Conservation (phyloP, 2,329 filamentous ascomycete species). For the Penicillium sp. region DNA sequence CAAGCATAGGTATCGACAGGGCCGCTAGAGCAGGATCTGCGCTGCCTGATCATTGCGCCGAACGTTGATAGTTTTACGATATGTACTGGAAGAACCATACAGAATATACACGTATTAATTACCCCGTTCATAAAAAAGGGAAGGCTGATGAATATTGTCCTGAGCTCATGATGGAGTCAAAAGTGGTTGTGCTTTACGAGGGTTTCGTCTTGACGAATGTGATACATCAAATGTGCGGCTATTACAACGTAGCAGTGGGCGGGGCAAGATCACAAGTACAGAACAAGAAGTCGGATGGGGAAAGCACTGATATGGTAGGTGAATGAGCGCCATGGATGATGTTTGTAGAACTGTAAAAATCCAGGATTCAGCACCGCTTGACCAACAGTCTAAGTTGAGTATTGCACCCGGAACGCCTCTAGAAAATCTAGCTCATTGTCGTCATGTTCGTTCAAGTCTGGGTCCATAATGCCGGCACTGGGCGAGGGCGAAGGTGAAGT, state of each 20-base stretch:
- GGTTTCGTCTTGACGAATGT: background rate
- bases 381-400: conserved; percentile 11
- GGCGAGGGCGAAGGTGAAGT: background rate
- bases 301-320: background rate
- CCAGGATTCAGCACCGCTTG: background rate
- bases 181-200: background rate
- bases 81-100: background rate
- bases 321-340: no score
- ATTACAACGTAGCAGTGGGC: background rate
- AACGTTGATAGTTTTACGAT: background rate
- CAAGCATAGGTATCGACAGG: background rate
- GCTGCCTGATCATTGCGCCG: background rate
- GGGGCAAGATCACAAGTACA: background rate
- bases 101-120: background rate
- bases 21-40: background rate
- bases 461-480: background rate
- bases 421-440: conserved; percentile 10
- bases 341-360: background rate
- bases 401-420: conserved; percentile 19
- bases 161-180: no score
- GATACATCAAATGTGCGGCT: background rate
- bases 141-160: background rate
- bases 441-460: conserved; percentile 6
- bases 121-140: background rate
- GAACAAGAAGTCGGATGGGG: background rate